Percentiles rank a stretch among this genome's conserved stretches.
These are phyloP conservation scores for Dactylellina haptotyla DNA, from an alignment of 2,329 filamentous ascomycete species.

Conservation along the genomic window DNA sequence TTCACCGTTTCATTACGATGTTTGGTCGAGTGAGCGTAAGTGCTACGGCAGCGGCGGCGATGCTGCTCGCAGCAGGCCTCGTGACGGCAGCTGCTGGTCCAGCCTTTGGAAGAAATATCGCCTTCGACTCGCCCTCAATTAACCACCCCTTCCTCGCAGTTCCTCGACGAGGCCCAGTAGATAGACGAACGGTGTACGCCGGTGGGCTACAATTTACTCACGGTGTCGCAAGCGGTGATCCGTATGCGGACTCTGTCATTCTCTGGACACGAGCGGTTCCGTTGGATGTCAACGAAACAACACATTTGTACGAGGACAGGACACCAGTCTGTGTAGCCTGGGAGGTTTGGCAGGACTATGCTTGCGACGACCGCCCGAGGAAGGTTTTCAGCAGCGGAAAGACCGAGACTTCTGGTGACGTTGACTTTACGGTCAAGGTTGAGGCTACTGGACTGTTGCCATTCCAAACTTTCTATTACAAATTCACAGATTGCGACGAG, in stretches of 20 bases:
- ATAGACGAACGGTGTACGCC: slow-evolving; percentile 48
- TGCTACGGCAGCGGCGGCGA: slow-evolving; percentile 14
- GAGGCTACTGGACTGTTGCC: slow-evolving; percentile 57
- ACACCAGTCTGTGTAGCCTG: slow-evolving; percentile 75
- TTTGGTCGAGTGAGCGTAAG: slow-evolving; percentile 36
- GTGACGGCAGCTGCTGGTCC: slow-evolving; percentile 31
- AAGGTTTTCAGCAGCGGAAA: slow-evolving; percentile 68
- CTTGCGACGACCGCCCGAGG: slow-evolving; percentile 60
- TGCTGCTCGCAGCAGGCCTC: slow-evolving; percentile 33
- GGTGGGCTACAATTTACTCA: slow-evolving; percentile 44
- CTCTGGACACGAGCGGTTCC: slow-evolving; percentile 64
- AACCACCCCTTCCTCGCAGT: slow-evolving; percentile 73
- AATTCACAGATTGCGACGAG: slow-evolving; percentile 57
- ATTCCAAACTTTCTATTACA: slow-evolving; percentile 60
- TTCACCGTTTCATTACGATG: slow-evolving; percentile 21
- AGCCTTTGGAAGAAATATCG: slow-evolving; percentile 67
- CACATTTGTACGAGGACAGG: slow-evolving; percentile 65
- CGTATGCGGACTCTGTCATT: slow-evolving; percentile 70
- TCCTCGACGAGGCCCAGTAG: slow-evolving; percentile 66
- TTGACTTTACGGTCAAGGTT: slow-evolving; percentile 72
- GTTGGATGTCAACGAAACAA: slow-evolving; percentile 60
- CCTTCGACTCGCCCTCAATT: slow-evolving; percentile 74
- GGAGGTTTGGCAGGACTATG: slow-evolving; percentile 67
- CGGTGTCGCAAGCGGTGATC: slow-evolving; percentile 63
- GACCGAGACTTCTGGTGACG: slow-evolving; percentile 76